A percentile compares a stretch with the other conserved stretches of the same genome.
Conservation (phyloP, 352 stramenopile species). For the Globisporangium uncinulatum region DNA sequence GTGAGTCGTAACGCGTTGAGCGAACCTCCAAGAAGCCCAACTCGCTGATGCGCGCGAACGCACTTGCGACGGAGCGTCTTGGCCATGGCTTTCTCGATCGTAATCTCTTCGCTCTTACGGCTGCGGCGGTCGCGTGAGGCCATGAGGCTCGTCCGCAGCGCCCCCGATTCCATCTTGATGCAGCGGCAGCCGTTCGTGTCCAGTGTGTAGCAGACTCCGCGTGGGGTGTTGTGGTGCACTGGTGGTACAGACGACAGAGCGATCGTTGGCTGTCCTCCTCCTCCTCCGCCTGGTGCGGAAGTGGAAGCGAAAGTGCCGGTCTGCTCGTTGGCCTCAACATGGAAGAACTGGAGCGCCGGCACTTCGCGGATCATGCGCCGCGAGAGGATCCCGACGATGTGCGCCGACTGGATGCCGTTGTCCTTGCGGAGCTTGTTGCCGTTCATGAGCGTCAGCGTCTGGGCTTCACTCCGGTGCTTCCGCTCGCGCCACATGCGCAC, state of each 20-base stretch:
- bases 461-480: constrained; percentile 37
- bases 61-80: constrained; percentile 60
- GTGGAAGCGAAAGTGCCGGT: not conserved
- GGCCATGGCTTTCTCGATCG: constrained; percentile 47
- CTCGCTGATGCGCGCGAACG: constrained; percentile 4
- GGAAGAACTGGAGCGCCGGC: constrained; percentile 75
- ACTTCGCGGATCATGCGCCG: constrained; percentile 67
- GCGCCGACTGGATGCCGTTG: constrained; percentile 48
- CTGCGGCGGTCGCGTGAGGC: not conserved
- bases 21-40: not conserved
- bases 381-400: constrained; percentile 72
- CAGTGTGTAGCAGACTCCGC: constrained; percentile 72
- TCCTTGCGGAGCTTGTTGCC: constrained; percentile 50
- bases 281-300: too few relatives aligned
- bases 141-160: constrained; percentile 7
- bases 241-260: not conserved
- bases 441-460: constrained; percentile 47
- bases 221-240: constrained; percentile 17
- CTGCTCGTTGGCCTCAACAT: constrained; percentile 26
- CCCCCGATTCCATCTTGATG: constrained; percentile 66
- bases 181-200: constrained; percentile 48
- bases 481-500: constrained; percentile 58
- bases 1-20: too few relatives aligned
- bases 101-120: constrained; percentile 34
- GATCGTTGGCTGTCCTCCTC: not conserved